Conservation (phyloP, 2,329 filamentous ascomycete genomes). For the Paecilomyces sp. region DNA sequence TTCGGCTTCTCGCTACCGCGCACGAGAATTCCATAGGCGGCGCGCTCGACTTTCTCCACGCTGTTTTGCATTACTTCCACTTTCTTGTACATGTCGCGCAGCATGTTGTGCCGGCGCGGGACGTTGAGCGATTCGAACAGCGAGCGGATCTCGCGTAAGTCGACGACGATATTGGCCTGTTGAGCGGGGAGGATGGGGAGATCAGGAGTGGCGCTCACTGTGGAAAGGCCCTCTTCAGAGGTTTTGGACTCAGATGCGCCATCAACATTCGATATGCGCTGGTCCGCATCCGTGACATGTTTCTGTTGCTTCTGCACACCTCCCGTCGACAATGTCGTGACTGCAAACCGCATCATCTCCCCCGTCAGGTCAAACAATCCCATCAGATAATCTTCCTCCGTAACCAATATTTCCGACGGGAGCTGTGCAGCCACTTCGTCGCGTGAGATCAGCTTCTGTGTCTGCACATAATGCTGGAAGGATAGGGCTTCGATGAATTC, state of each 20-base stretch:
- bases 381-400: slow-evolving; percentile 77
- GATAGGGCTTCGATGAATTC: slow-evolving; percentile 90
- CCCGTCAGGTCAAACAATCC: slow-evolving; percentile 91
- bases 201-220: background rate
- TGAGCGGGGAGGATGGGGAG: slow-evolving; percentile 16
- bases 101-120: slow-evolving; percentile 45
- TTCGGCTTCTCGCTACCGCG: slow-evolving; percentile 81
- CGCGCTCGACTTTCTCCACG: slow-evolving; percentile 87
- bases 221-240: background rate
- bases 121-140: slow-evolving; percentile 67
- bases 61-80: slow-evolving; percentile 78
- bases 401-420: slow-evolving; percentile 54
- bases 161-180: slow-evolving; percentile 64
- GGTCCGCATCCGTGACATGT: background rate
- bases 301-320: slow-evolving; percentile 12
- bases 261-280: slow-evolving; percentile 3
- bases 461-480: slow-evolving; percentile 79
- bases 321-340: slow-evolving; percentile 74
- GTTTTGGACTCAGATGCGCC: background rate
- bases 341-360: slow-evolving; percentile 94
- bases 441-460: slow-evolving; percentile 65
- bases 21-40: slow-evolving; percentile 81
- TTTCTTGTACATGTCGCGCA: slow-evolving; percentile 66
- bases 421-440: slow-evolving; percentile 47
- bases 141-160: slow-evolving; percentile 71